phyloP scores from a whole-genome alignment of 257 asterid species.

The Eustoma russellianum region DNA sequence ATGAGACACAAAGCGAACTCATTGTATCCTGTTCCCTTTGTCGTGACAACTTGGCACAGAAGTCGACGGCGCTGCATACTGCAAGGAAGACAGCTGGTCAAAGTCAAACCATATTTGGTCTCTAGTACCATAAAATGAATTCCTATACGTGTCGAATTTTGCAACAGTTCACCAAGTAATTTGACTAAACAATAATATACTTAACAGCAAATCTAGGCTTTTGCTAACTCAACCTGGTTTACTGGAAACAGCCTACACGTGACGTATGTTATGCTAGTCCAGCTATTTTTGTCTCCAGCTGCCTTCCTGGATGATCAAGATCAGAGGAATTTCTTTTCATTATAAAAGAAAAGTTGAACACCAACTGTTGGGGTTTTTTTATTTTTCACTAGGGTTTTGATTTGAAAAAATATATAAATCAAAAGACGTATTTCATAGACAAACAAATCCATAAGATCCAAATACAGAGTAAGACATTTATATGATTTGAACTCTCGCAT shows the following conservation, averaged over 20 bases:
- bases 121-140: neutral
- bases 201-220: slow-evolving; percentile 5
- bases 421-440: no score
- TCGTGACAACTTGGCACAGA: slow-evolving; percentile 11
- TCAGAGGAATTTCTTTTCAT: neutral
- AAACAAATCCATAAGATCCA: no score
- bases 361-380: neutral
- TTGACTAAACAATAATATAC: neutral
- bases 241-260: slow-evolving; percentile 20
- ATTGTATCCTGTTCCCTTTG: neutral
- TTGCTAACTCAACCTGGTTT: slow-evolving; percentile 1
- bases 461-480: no score
- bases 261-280: neutral
- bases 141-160: neutral
- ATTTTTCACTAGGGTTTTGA: neutral
- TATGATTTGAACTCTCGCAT: no score
- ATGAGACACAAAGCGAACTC: neutral
- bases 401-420: slow-evolving; percentile 2
- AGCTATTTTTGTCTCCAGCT: no score
- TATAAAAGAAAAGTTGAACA: neutral
- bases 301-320: no score
- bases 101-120: neutral
- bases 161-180: neutral
- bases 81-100: neutral
- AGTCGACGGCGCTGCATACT: slow-evolving; percentile 11